Evolutionary conservation across 2,329 filamentous ascomycete genomes (phyloP).

Genomic region (Torrubiella hemipterigena): DNA sequence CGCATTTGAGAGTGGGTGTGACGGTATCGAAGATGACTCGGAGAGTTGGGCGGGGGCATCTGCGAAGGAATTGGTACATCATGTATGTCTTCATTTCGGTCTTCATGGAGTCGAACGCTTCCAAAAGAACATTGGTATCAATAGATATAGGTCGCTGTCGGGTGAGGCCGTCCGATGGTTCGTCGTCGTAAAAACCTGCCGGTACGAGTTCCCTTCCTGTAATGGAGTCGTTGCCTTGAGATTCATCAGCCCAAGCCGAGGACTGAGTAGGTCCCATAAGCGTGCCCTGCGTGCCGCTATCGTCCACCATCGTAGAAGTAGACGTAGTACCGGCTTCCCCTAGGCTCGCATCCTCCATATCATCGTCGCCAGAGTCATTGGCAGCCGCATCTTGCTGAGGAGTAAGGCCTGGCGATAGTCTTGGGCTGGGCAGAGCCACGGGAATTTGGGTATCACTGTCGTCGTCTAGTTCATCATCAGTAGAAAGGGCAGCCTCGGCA

Average conservation of each 20-base stretch:
- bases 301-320: background rate
- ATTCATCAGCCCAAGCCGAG: slow-evolving; percentile 25
- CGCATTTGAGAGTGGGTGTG: slow-evolving; percentile 88
- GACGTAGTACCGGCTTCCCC: background rate
- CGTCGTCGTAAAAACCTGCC: slow-evolving; percentile 12
- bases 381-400: slow-evolving; percentile 44
- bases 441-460: slow-evolving; percentile 52
- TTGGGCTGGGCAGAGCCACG: slow-evolving; percentile 78
- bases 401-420: slow-evolving; percentile 81
- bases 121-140: slow-evolving; percentile 79
- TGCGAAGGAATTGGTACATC: slow-evolving; percentile 87
- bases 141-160: too few species aligned
- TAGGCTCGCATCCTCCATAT: slow-evolving; percentile 18
- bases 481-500: slow-evolving; percentile 52
- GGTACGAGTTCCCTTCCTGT: slow-evolving; percentile 15
- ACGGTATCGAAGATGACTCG: slow-evolving; percentile 84
- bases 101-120: slow-evolving; percentile 84
- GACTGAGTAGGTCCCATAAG: slow-evolving; percentile 16
- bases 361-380: slow-evolving; percentile 32
- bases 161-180: slow-evolving; percentile 39
- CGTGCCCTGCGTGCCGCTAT: slow-evolving; percentile 16
- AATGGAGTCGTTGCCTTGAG: slow-evolving; percentile 23
- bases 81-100: slow-evolving; percentile 88
- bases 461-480: slow-evolving; percentile 36
- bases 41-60: slow-evolving; percentile 78